Evolutionary conservation across 257 asterid genomes (phyloP), one percentile per base, ranked within the genome.

Genomic region (Eustoma russellianum): DNA sequence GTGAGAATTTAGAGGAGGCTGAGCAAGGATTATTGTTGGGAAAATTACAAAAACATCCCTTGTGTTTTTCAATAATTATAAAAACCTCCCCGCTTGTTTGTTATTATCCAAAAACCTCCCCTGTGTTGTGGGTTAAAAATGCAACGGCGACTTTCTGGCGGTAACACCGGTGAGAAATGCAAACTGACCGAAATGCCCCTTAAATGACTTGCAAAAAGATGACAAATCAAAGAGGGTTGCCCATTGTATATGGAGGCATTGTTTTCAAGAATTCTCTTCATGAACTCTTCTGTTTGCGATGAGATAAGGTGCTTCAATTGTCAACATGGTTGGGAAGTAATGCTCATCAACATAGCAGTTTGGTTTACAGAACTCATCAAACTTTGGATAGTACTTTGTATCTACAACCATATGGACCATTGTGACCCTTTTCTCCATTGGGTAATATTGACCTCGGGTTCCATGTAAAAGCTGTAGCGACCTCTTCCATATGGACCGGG

Each of bases 341-440:
- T 75, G 77, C 60, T 75, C 75, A 17, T 75, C 81, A 58, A 77
- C 80, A 11, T 67, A 77, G 50, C 83, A 77, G 1, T 69, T 70
- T 9, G 80, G 77, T 48, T 19, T 70, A 53, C 80, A 77, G 14
- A 77, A 77, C 48, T 67, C 66, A 0, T 45, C 44, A 41, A 73
- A 77, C 48, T 70, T 73, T 7, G 70, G 66, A 55, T 73, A 70
- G 63, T 60, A 77, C 38, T 43, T 67, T 61, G 68, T 59, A 48
- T 77, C 83, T 61, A 55, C 75, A 15, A 70, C 77, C 19, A 77
- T 45, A 52, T 73, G 64, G 73, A 73, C 80, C 80, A 77, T 43
- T 77, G 83, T 16, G 83, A 67, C 33, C 75, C 80, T 65, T 77
- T 77, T 18, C 80, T 60, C 83, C 83, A 77, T 53, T 73, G 69